Evolutionary conservation across 257 asterid genomes (phyloP), one percentile per base, ranked within the genome.

Genomic region (Petrea volubilis): DNA sequence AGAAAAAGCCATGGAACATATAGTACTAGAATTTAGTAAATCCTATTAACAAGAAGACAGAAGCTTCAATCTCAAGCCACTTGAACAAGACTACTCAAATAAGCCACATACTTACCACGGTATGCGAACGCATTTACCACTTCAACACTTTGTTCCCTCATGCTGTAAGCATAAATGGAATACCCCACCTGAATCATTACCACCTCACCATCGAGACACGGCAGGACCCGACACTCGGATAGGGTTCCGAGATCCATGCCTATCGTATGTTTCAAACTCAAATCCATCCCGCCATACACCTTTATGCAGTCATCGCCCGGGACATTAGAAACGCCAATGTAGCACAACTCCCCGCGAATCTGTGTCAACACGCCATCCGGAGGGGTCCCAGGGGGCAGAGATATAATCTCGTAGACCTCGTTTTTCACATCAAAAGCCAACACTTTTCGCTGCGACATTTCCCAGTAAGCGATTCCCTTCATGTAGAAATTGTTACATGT

Each of bases 381-480:
- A 1, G 68, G 72, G 10, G 66, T 27, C 23, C 18, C 61, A 3
- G 1, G 1, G 1, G 79, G 85, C 7, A 83, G 24, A 29, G 64
- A n/a, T 27, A 86, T 64, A 10, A 78, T 40, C 61, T 78, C 84
- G 7, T 66, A 56, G 10, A 70, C 7, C 65, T 62, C 83, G 31
- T 47, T 61, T 61, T 52, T 28, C 18, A 74, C 40, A 61, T 82
- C 50, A 28, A 79, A 73, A 12, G 84, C 87, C 49, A 86, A 53
- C 43, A 86, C 85, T 28, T 66, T 38, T 62, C 57, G 31, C 2
- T 28, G 5, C 3, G 82, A 33, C 14, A 87, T 71, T 11, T 21
- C 75, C 89, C 87, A 81, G 64, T 81, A 86, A 8, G 81, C 84
- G 6, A 76, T 21, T 20, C 89, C 87, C 0, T 79, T 76, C 66